phyloP scores from a whole-genome alignment of 1,139 yeast species.

The Sugiyamaella xylanicola region DNA sequence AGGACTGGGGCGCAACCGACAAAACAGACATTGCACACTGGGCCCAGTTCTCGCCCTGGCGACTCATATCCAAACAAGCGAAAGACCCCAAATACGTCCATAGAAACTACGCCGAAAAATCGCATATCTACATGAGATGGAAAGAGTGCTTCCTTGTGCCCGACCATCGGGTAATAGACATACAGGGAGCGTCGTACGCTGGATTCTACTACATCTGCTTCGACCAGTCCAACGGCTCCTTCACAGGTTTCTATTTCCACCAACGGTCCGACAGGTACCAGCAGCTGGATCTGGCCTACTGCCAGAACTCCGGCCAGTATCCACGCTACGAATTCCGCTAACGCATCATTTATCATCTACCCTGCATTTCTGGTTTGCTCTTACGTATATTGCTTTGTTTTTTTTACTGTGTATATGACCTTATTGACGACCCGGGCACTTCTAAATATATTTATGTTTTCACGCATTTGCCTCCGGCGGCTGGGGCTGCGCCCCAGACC shows the following conservation, averaged over 20 bases:
- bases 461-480: neutral
- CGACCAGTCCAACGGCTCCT: conserved; percentile 72
- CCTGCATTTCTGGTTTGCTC: neutral
- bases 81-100: conserved; percentile 39
- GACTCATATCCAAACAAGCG: conserved; percentile 43
- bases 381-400: neutral
- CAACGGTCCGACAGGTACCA: conserved; percentile 77
- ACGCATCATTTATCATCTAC: neutral
- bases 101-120: conserved; percentile 42
- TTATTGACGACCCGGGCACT: conserved; percentile 11
- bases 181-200: conserved; percentile 81
- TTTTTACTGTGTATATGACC: conserved; percentile 15
- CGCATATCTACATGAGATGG: conserved; percentile 87
- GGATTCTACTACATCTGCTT: conserved; percentile 90
- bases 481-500: conserved; percentile 1
- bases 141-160: conserved; percentile 86
- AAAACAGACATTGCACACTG: conserved; percentile 83
- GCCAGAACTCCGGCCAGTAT: conserved; percentile 44
- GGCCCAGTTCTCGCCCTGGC: conserved; percentile 71
- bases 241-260: conserved; percentile 82
- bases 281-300: conserved; percentile 56
- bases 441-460: neutral
- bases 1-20: conserved; percentile 62
- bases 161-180: conserved; percentile 62
- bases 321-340: conserved; percentile 43